Conservation (phyloP, 768 basidiomycete species). For the Clavaria fumosa region DNA sequence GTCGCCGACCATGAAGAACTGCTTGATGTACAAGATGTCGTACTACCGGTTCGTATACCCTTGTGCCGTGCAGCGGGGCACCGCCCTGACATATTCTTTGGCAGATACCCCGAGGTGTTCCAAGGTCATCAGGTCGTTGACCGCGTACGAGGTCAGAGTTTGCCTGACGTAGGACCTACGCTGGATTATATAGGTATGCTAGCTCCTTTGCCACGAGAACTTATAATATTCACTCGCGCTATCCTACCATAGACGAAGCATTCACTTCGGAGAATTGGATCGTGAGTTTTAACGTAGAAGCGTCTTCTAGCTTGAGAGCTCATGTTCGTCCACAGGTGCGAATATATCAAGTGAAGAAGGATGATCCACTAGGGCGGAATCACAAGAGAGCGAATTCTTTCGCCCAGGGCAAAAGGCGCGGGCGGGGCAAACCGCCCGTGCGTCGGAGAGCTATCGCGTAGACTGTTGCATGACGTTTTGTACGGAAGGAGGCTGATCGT, state of each 20-base stretch:
- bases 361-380: conserved; percentile 82
- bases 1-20: conserved; percentile 78
- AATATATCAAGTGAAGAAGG: conserved; percentile 90
- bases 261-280: conserved; percentile 99
- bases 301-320: too few species aligned
- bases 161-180: conserved; percentile 65
- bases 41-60: conserved; percentile 72
- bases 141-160: conserved; percentile 74
- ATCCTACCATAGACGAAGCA: conserved; percentile 61
- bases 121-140: conserved; percentile 59
- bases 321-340: conserved; percentile 64
- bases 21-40: conserved; percentile 99
- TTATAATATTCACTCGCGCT: neutral
- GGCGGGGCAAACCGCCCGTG: conserved; percentile 52
- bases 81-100: conserved; percentile 2
- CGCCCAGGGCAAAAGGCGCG: conserved; percentile 76
- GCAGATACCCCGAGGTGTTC: conserved; percentile 80
- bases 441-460: conserved; percentile 39
- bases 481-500: too few species aligned
- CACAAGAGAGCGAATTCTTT: conserved; percentile 81
- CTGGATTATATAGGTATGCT: conserved; percentile 76
- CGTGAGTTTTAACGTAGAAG: too few species aligned
- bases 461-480: too few species aligned
- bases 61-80: neutral
- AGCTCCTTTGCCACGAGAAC: conserved; percentile 1